These are phyloP conservation scores for Pelargonium australe DNA, from an alignment of 441 rosid species.

Conservation along the genomic window DNA sequence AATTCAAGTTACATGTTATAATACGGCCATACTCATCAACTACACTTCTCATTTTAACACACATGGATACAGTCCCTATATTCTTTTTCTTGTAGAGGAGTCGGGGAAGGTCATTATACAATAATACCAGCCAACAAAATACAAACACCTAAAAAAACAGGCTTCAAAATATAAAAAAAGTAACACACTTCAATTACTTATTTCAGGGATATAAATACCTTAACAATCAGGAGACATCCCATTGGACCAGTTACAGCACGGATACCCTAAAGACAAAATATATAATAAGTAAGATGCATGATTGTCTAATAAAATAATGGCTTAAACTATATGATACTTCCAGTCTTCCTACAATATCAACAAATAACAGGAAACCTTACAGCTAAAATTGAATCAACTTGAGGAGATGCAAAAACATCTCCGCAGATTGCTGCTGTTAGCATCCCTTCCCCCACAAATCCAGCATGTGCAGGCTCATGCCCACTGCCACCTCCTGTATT, in stretches of 20 bases:
- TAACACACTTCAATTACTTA: slow-evolving; percentile 7
- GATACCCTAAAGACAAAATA: slow-evolving; percentile 58
- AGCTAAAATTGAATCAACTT: slow-evolving; percentile 88
- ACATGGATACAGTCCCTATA: background rate
- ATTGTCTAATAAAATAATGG: slow-evolving; percentile 12
- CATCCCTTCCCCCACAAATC: slow-evolving; percentile 99
- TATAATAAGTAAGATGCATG: slow-evolving; percentile 12
- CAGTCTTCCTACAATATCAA: slow-evolving; percentile 6
- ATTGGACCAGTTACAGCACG: slow-evolving; percentile 93
- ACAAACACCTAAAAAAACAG: background rate
- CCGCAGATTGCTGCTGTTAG: slow-evolving; percentile 94
- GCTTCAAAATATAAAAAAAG: background rate
- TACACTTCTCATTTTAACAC: background rate
- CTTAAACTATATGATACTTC: background rate
- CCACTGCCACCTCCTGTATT: slow-evolving; percentile 93
- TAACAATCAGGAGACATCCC: slow-evolving; percentile 93
- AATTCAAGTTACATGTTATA: background rate
- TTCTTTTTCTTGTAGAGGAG: background rate
- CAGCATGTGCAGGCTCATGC: slow-evolving; percentile 97
- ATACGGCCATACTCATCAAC: background rate
- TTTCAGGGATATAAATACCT: slow-evolving; percentile 39
- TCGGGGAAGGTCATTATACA: background rate
- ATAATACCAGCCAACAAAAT: background rate
- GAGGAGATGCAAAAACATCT: slow-evolving; percentile 89
- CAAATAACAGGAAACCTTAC: slow-evolving; percentile 37